Conservation (phyloP, 2,329 filamentous ascomycete genomes). For the Hortaea werneckii region DNA sequence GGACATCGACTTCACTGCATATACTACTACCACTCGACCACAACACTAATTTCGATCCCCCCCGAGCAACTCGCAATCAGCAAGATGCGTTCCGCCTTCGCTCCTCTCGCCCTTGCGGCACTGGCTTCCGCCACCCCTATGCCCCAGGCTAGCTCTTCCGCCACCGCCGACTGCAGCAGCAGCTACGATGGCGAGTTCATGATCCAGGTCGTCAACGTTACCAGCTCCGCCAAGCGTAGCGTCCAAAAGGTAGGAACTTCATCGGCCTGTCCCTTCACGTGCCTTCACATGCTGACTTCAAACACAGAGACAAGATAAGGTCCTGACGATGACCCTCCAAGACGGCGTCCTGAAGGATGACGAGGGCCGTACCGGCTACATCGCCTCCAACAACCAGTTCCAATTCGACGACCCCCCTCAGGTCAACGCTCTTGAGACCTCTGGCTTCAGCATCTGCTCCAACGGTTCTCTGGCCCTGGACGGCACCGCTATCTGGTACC, state of each 20-base stretch:
- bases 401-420: conserved; percentile 67
- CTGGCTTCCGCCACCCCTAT: conserved; percentile 32
- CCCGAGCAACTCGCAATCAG: not conserved
- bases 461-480: conserved; percentile 63
- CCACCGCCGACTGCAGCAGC: conserved; percentile 44
- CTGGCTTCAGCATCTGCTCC: conserved; percentile 61
- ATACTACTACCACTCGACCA: conserved; percentile 15
- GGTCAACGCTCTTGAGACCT: conserved; percentile 60
- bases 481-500: conserved; percentile 57
- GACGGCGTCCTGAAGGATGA: conserved; percentile 57
- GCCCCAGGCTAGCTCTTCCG: conserved; percentile 34
- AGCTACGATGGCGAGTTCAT: conserved; percentile 47
- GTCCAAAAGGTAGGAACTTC: conserved; percentile 6
- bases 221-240: conserved; percentile 24
- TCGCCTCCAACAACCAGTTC: conserved; percentile 72
- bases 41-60: conserved; percentile 1
- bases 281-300: conserved; percentile 2
- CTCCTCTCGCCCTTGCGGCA: conserved; percentile 35
- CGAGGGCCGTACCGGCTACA: conserved; percentile 61
- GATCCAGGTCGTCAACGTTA: conserved; percentile 45
- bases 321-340: conserved; percentile 53
- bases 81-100: conserved; percentile 26
- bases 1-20: conserved; percentile 11
- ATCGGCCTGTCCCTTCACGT: not conserved
- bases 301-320: conserved; percentile 7